Conservation (phyloP, 495 filamentous ascomycete species). For the Lepidopterella palustris region DNA sequence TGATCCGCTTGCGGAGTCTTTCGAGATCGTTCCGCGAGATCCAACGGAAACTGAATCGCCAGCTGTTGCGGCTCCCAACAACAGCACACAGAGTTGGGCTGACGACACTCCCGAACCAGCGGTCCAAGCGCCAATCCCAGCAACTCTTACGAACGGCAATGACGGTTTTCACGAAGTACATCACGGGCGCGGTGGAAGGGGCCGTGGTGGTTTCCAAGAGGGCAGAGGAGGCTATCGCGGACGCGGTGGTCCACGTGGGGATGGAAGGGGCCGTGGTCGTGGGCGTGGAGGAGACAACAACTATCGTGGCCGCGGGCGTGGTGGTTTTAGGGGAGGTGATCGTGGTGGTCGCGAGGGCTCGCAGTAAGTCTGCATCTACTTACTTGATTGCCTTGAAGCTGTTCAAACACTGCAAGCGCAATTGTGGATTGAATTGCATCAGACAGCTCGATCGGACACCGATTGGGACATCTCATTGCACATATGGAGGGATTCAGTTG, state of each 20-base stretch:
- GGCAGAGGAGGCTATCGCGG: conserved; percentile 25
- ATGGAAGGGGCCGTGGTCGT: conserved; percentile 27
- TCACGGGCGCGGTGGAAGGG: conserved; percentile 39
- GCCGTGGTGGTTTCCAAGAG: conserved; percentile 30
- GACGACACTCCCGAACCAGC: conserved; percentile 43
- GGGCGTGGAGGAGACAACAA: conserved; percentile 39
- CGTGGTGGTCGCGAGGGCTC: conserved; percentile 18
- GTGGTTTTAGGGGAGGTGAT: conserved; percentile 34
- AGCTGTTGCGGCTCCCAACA: conserved; percentile 51
- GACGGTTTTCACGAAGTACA: conserved; percentile 71
- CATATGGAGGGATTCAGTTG: conserved; percentile 21
- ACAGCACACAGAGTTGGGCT: conserved; percentile 58
- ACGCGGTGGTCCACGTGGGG: conserved; percentile 28
- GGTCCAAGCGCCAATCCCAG: conserved; percentile 25
- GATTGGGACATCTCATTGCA: background rate
- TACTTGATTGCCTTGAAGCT: background rate
- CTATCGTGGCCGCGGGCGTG: conserved; percentile 41
- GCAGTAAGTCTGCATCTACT: conserved; percentile 2
- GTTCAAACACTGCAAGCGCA: no score
- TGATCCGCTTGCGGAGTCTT: conserved; percentile 58
- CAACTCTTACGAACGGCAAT: conserved; percentile 29
- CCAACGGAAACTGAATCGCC: conserved; percentile 68
- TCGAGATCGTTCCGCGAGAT: conserved; percentile 70
- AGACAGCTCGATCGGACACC: background rate
- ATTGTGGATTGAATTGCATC: no score